phyloP scores from a whole-genome alignment of 2,329 filamentous ascomycete genomes.

The Onygena corvina region DNA sequence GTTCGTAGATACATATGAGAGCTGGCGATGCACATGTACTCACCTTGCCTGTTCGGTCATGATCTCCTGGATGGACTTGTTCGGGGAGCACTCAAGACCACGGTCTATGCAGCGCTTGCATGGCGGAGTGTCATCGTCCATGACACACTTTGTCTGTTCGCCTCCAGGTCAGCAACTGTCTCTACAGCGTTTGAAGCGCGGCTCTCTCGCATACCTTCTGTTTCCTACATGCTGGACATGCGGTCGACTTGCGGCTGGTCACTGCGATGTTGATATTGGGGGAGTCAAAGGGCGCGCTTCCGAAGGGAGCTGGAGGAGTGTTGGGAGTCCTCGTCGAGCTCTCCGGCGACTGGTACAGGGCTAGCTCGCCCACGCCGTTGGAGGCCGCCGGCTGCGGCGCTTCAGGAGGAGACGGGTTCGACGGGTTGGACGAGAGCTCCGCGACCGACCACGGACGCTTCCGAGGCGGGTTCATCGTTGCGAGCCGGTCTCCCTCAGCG shows the following conservation, averaged over 20 bases:
- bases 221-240: slow-evolving; percentile 41
- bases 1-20: neutral
- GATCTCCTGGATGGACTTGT: slow-evolving; percentile 13
- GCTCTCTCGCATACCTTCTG: slow-evolving; percentile 33
- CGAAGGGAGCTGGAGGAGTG: slow-evolving; percentile 5
- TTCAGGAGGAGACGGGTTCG: neutral
- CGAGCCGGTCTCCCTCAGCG: no score
- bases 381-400: neutral
- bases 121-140: slow-evolving; percentile 13
- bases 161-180: neutral
- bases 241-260: slow-evolving; percentile 31
- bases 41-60: slow-evolving; percentile 13
- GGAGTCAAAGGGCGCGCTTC: neutral
- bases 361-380: neutral
- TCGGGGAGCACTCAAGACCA: slow-evolving; percentile 12
- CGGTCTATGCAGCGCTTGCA: slow-evolving; percentile 14
- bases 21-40: neutral
- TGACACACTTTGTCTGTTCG: slow-evolving; percentile 14
- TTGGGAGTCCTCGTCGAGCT: slow-evolving; percentile 7
- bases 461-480: slow-evolving; percentile 9
- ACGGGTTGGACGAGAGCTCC: slow-evolving; percentile 9
- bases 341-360: slow-evolving; percentile 11
- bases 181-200: neutral
- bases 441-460: slow-evolving; percentile 12
- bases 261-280: slow-evolving; percentile 10